Base-by-base conservation (phyloP, 352 stramenopile species). In the Pseudoperonospora humuli region DNA sequence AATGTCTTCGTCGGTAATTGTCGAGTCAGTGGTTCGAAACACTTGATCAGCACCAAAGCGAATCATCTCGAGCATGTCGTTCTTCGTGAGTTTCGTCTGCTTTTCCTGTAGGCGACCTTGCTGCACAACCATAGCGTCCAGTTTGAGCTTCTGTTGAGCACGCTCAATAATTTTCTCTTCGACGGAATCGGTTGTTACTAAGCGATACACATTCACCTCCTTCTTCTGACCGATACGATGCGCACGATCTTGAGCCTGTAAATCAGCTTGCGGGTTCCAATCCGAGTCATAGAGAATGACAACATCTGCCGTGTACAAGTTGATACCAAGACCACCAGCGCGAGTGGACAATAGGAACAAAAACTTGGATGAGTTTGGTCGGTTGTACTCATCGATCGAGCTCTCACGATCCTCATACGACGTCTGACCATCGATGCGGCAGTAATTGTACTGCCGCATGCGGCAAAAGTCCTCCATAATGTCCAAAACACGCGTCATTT, bases 141-240 rank as follows among this genome's bases (percentile, higher is more conserved):
- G 50, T 43, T 93, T 93, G 7, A 98, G 77, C 67, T 99, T 99
- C 50, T 98, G 92, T 18, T 96, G 96, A 0, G 96, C 96, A 46
- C 96, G 90, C 50, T 96, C 93, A 20, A 99, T 85, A 27, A 99
- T 99, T 55, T 97, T 98, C 55, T 99, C 96, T 70, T 99, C 97
- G 0, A 99, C 93, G 0, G 95, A 96, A 42, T 96, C 93, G 10
- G 96, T 74, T 25, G 97, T 99, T 15, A 97, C 81, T 21, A 98
- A 67, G 13, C 92, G 82, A 28, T 97, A 97, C 31, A 98, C 88
- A 41, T 95, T 97, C 14, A 99, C 96, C 32, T 90, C 92, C 65
- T 99, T 99, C 53, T 95, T 99, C 61, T 99, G 95, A 7, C 96
- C 96, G 47, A 99, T 98, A 35, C 96, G 85, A 82, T 99, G 95